A percentile compares a stretch with the other conserved stretches of the same genome.
phyloP scores from a whole-genome alignment of 1,284 basidiomycete species.

The Microbotryum intermedium region DNA sequence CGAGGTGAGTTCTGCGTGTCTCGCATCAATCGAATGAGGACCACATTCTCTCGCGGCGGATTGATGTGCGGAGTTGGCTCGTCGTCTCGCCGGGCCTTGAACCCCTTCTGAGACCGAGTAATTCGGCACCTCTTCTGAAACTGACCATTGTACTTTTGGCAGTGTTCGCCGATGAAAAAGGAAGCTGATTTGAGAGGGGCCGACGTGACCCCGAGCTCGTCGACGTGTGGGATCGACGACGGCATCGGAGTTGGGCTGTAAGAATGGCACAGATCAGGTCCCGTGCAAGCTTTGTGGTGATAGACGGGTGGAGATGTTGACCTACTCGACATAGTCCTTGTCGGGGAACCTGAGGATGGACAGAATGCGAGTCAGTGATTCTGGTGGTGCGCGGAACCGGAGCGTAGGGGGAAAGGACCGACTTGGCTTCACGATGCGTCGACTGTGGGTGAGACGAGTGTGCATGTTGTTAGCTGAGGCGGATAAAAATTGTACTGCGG shows the following conservation, averaged over 20 bases:
- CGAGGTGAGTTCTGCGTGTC: too few relatives aligned
- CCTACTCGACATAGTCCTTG: slow-evolving; percentile 31
- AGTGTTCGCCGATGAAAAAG: slow-evolving; percentile 93
- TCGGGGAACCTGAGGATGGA: slow-evolving; percentile 16
- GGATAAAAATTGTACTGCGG: neutral
- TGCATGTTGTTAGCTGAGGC: neutral
- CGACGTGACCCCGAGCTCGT: slow-evolving; percentile 83
- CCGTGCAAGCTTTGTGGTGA: neutral
- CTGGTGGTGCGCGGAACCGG: neutral
- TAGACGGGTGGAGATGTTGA: neutral
- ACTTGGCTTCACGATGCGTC: slow-evolving; percentile 29
- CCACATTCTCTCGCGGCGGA: neutral
- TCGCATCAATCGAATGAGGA: too few relatives aligned
- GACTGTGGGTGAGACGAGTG: slow-evolving; percentile 1
- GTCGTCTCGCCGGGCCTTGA: neutral
- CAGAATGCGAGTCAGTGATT: neutral
- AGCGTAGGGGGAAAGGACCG: neutral
- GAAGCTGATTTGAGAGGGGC: slow-evolving; percentile 92
- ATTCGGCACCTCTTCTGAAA: slow-evolving; percentile 23
- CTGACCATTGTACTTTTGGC: slow-evolving; percentile 93
- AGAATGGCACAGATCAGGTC: neutral
- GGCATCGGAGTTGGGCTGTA: slow-evolving; percentile 59
- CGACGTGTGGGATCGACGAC: slow-evolving; percentile 64
- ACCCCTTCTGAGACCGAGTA: too few relatives aligned
- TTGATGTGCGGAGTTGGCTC: neutral